Conservation (phyloP, 2,329 filamentous ascomycete species). For the Fusarium nodosum region DNA sequence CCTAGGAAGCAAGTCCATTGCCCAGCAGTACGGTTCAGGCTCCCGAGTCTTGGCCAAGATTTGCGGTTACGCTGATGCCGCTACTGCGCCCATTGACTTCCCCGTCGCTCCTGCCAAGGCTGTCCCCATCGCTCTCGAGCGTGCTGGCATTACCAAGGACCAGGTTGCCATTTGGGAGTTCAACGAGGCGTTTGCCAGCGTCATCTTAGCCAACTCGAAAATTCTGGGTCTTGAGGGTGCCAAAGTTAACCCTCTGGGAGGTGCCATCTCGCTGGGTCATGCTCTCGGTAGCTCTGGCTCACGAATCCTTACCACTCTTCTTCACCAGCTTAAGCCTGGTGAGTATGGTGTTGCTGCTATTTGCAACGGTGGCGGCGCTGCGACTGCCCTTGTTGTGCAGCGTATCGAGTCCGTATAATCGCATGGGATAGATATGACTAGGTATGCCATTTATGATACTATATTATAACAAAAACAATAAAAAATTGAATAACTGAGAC, state of each 20-base stretch:
- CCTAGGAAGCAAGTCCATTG: constrained; percentile 83
- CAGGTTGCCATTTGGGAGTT: constrained; percentile 98
- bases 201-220: constrained; percentile 95
- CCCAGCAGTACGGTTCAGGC: constrained; percentile 80
- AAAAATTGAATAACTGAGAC: not conserved
- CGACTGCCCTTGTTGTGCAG: constrained; percentile 92
- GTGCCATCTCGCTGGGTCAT: constrained; percentile 92
- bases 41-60: constrained; percentile 91
- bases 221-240: constrained; percentile 85
- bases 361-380: constrained; percentile 95
- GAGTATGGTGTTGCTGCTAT: constrained; percentile 97
- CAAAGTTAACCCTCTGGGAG: constrained; percentile 88
- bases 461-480: constrained; percentile 12
- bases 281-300: constrained; percentile 94
- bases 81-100: constrained; percentile 93
- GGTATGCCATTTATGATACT: constrained; percentile 1
- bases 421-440: not conserved
- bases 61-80: constrained; percentile 87
- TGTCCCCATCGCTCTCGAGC: constrained; percentile 87
- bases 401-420: constrained; percentile 72
- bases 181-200: constrained; percentile 96
- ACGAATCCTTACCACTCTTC: constrained; percentile 87
- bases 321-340: constrained; percentile 91
- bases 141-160: constrained; percentile 90
- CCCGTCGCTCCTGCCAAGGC: constrained; percentile 92